Base-by-base conservation (phyloP, 345 rosid species). In the Cochlearia excelsa region DNA sequence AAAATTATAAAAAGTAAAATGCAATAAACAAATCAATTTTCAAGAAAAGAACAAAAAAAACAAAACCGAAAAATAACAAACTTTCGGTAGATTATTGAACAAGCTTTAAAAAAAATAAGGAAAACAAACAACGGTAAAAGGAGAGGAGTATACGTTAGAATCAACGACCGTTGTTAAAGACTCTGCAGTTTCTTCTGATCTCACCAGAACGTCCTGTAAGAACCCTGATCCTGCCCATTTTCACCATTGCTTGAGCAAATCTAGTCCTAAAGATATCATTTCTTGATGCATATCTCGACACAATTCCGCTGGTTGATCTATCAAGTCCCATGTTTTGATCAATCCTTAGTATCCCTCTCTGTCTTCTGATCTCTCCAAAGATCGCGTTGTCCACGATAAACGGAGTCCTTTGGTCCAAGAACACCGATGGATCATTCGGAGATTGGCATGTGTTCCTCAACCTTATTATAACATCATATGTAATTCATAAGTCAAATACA, bases 171-270 rank as follows among this genome's bases (percentile, higher is more conserved):
- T 44, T 52, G 59, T 84, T 82, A 38, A 77, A 66, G 49, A 51
- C 83, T 61, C 89, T 69, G 50, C 92, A 87, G 30, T 80, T 83
- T 30, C 57, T 72, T 54, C 92, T 75, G 29, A 84, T 69, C 63
- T 84, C 79, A 11, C 95, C 95, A 11, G 69, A 78, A 2, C 74
- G 75, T 38, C 89, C 89, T 4, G 72, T 74, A 41, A 84, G 82
- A 62, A 80, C 88, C 5, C 61, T 54, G 6, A 81, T 70, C 1
- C 30, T 61, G n/a, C 81, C 83, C 81, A 84, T 29, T 80, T 78
- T 87, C 72, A 81, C 72, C 79, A 87, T 81, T 1, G 82, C 95
- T 57, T 66, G 61, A 0, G 75, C 78, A 73, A 87, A 82, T 43
- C 82, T 63, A 33, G 26, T 10, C 56, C 48, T 48, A 26, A 84